Conservation (phyloP, 176 grass and related monocot species). For the Zea luxurians region DNA sequence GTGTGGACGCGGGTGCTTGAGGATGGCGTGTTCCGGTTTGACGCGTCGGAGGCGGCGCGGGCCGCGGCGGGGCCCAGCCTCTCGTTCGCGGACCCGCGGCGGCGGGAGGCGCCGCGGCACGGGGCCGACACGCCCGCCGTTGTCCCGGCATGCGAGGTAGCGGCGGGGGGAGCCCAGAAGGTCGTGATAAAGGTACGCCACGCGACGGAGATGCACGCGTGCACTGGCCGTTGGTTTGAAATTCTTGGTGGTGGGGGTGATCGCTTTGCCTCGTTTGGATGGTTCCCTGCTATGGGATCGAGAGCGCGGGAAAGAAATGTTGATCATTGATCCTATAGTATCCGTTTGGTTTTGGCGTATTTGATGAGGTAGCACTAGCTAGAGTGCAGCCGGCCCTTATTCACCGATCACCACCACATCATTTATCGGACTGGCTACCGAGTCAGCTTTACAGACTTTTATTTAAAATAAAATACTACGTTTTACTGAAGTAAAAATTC, state of each 20-base stretch:
- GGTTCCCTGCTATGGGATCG: too few species aligned
- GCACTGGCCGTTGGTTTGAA: not conserved
- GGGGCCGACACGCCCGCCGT: slow-evolving; percentile 41
- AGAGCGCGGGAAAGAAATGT: too few species aligned
- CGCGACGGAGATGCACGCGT: not conserved
- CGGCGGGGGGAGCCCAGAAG: slow-evolving; percentile 44
- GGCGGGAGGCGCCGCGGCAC: slow-evolving; percentile 51
- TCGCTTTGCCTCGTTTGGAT: too few species aligned
- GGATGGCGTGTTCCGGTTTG: slow-evolving; percentile 83
- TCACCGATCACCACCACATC: too few species aligned
- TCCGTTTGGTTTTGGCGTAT: too few species aligned
- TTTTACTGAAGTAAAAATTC: too few species aligned
- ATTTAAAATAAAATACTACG: too few species aligned
- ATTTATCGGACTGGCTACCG: too few species aligned
- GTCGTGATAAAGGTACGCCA: slow-evolving; percentile 67
- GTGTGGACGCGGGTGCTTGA: slow-evolving; percentile 59
- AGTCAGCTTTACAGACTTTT: too few species aligned
- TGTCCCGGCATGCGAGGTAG: slow-evolving; percentile 46
- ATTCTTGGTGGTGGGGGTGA: not conserved
- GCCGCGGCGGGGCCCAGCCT: slow-evolving; percentile 61
- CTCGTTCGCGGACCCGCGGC: slow-evolving; percentile 59
- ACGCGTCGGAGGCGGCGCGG: slow-evolving; percentile 62
- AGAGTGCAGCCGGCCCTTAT: too few species aligned
- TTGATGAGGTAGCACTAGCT: too few species aligned
- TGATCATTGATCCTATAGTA: too few species aligned